These are phyloP conservation scores for Pseudoperonospora humuli DNA, from an alignment of 352 stramenopile genomes.

Conservation along the genomic window DNA sequence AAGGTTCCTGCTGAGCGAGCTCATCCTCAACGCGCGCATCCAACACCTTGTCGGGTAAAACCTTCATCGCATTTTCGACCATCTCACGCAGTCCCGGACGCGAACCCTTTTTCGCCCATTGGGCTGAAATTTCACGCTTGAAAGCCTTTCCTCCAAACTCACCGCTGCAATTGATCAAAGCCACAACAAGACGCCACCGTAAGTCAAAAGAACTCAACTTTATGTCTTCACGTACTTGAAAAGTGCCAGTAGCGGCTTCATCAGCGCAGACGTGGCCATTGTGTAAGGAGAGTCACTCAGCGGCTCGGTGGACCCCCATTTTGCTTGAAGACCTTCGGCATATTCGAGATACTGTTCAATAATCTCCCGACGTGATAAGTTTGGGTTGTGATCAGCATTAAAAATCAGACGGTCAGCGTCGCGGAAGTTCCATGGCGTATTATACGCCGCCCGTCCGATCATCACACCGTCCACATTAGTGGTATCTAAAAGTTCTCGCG, in stretches of 20 bases:
- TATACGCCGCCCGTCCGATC: slow-evolving; percentile 86
- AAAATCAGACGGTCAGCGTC: slow-evolving; percentile 83
- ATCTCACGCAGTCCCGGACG: slow-evolving; percentile 62
- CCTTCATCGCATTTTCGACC: slow-evolving; percentile 61
- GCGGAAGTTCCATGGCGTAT: slow-evolving; percentile 84
- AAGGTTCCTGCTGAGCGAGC: slow-evolving; percentile 17
- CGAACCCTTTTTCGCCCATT: slow-evolving; percentile 56
- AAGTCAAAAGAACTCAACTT: not conserved
- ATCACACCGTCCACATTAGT: slow-evolving; percentile 83
- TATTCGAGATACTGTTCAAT: slow-evolving; percentile 85
- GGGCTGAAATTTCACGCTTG: slow-evolving; percentile 64
- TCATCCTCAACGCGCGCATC: slow-evolving; percentile 65
- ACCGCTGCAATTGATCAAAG: slow-evolving; percentile 31
- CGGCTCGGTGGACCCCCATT: slow-evolving; percentile 49
- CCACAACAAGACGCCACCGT: slow-evolving; percentile 1
- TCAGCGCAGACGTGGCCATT: slow-evolving; percentile 71
- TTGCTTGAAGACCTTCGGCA: slow-evolving; percentile 61
- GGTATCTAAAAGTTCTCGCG: slow-evolving; percentile 78
- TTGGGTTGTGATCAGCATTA: slow-evolving; percentile 54
- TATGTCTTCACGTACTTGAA: slow-evolving; percentile 52
- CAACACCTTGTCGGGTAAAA: slow-evolving; percentile 62
- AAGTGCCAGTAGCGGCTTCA: slow-evolving; percentile 70
- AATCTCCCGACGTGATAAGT: slow-evolving; percentile 81
- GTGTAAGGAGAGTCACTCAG: slow-evolving; percentile 45
- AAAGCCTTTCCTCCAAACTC: slow-evolving; percentile 75